These are phyloP conservation scores for Cyberlindnera xylosilytica DNA, from an alignment of 805 yeast species.

Conservation along the genomic window DNA sequence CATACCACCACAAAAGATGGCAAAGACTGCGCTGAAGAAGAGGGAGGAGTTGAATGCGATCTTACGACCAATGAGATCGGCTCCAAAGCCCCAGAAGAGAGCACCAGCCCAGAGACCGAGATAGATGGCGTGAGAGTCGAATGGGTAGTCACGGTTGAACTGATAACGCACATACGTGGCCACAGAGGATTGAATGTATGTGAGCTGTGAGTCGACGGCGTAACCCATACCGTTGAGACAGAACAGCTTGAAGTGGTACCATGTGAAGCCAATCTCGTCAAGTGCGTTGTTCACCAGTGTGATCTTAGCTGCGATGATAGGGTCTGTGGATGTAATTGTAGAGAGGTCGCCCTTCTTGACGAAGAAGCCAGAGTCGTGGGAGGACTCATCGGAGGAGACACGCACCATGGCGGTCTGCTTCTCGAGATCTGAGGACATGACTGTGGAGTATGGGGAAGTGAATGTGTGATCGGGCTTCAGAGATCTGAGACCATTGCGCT, in stretches of 20 bases:
- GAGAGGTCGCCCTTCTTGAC: conserved; percentile 16
- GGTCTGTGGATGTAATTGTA: conserved; percentile 28
- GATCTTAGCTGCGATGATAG: conserved; percentile 31
- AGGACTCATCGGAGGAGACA: background rate
- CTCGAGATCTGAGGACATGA: background rate
- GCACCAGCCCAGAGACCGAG: conserved; percentile 49
- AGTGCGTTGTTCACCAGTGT: conserved; percentile 47
- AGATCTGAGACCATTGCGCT: too few relatives aligned
- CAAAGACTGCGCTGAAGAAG: conserved; percentile 41
- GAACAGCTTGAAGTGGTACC: conserved; percentile 45
- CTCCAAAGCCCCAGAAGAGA: conserved; percentile 48
- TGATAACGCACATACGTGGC: conserved; percentile 43
- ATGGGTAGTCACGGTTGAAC: conserved; percentile 41
- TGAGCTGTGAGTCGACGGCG: conserved; percentile 48
- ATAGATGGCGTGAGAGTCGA: conserved; percentile 41
- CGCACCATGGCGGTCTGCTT: conserved; percentile 1
- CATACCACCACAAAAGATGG: conserved; percentile 48
- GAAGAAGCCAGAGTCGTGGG: conserved; percentile 1
- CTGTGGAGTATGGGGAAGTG: too few relatives aligned
- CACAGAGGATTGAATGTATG: conserved; percentile 42
- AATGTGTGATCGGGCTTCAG: too few relatives aligned
- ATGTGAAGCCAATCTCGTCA: conserved; percentile 60
- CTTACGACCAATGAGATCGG: conserved; percentile 50
- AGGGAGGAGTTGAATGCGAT: conserved; percentile 45
- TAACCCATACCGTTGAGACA: conserved; percentile 50